Evolutionary conservation across 192 early-diverging fungal species (phyloP).

Genomic region (Coemansia sp.): DNA sequence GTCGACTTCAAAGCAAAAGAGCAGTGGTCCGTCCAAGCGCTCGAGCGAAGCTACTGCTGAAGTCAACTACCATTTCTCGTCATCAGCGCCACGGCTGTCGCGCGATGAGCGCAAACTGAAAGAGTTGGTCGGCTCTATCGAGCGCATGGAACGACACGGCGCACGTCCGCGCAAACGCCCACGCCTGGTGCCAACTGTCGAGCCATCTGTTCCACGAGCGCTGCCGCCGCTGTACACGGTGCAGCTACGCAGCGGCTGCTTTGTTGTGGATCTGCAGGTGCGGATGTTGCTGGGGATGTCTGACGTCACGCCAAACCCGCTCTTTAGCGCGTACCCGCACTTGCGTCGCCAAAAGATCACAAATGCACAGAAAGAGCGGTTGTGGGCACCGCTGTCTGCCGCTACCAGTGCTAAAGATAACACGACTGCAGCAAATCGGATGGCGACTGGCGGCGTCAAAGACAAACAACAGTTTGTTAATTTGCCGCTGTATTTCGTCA

Average conservation of each 20-base stretch:
- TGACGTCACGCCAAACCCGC: slow-evolving; percentile 44
- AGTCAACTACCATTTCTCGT: slow-evolving; percentile 52
- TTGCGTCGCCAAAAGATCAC: slow-evolving; percentile 57
- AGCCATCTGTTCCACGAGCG: slow-evolving; percentile 20
- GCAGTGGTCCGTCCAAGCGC: slow-evolving; percentile 6
- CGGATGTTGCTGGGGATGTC: slow-evolving; percentile 61
- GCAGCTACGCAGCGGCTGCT: slow-evolving; percentile 59
- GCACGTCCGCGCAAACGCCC: background rate
- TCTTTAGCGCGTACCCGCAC: slow-evolving; percentile 64
- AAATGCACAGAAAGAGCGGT: slow-evolving; percentile 62
- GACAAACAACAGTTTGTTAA: slow-evolving; percentile 65
- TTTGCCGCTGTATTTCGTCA: slow-evolving; percentile 64
- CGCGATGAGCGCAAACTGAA: slow-evolving; percentile 72
- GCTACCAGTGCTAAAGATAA: background rate
- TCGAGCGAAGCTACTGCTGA: slow-evolving; percentile 40
- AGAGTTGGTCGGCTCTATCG: slow-evolving; percentile 61
- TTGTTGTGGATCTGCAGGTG: slow-evolving; percentile 70
- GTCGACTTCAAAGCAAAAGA: background rate
- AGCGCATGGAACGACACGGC: slow-evolving; percentile 55
- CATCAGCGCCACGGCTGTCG: slow-evolving; percentile 53
- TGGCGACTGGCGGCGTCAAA: slow-evolving; percentile 50
- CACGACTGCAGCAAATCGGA: slow-evolving; percentile 26
- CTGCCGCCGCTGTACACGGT: slow-evolving; percentile 72
- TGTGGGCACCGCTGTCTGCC: slow-evolving; percentile 67
- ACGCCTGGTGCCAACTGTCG: background rate